Percentiles rank a stretch among this genome's conserved stretches.
phyloP scores from a whole-genome alignment of 768 basidiomycete species.

The Erythrobasidium yunnanense region DNA sequence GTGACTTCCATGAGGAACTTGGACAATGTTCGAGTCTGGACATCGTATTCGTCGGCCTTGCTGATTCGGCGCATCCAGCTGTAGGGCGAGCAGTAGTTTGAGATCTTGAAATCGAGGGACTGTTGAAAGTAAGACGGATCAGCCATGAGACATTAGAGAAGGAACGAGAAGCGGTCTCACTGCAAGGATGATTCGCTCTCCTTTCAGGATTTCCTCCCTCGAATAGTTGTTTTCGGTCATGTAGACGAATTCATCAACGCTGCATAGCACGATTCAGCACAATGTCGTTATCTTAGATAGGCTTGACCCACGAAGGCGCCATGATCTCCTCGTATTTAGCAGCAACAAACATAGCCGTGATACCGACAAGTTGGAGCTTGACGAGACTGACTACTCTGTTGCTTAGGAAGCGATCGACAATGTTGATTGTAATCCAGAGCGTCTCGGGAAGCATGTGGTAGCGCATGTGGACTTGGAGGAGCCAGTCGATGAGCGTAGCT shows the following conservation, averaged over 20 bases:
- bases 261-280: slow-evolving; percentile 23
- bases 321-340: slow-evolving; percentile 99
- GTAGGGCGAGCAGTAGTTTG: slow-evolving; percentile 96
- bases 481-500: slow-evolving; percentile 93
- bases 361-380: slow-evolving; percentile 90
- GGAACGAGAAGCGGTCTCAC: slow-evolving; percentile 29
- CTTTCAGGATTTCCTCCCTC: slow-evolving; percentile 93
- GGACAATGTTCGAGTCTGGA: slow-evolving; percentile 90
- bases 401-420: slow-evolving; percentile 83
- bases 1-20: slow-evolving; percentile 97
- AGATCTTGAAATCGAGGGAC: slow-evolving; percentile 86
- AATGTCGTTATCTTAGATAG: neutral
- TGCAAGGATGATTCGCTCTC: slow-evolving; percentile 89
- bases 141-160: neutral
- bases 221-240: slow-evolving; percentile 93
- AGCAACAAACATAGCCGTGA: slow-evolving; percentile 98
- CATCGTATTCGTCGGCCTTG: slow-evolving; percentile 96
- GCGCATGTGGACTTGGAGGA: slow-evolving; percentile 89
- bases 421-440: slow-evolving; percentile 95
- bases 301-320: slow-evolving; percentile 57
- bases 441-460: slow-evolving; percentile 99
- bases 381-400: slow-evolving; percentile 74
- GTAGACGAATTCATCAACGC: slow-evolving; percentile 91
- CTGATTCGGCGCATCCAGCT: slow-evolving; percentile 98
- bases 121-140: slow-evolving; percentile 27